Percentiles rank a stretch among this genome's conserved stretches.
Conservation (phyloP, 345 rosid species). For the Rhodamnia rubescens region DNA sequence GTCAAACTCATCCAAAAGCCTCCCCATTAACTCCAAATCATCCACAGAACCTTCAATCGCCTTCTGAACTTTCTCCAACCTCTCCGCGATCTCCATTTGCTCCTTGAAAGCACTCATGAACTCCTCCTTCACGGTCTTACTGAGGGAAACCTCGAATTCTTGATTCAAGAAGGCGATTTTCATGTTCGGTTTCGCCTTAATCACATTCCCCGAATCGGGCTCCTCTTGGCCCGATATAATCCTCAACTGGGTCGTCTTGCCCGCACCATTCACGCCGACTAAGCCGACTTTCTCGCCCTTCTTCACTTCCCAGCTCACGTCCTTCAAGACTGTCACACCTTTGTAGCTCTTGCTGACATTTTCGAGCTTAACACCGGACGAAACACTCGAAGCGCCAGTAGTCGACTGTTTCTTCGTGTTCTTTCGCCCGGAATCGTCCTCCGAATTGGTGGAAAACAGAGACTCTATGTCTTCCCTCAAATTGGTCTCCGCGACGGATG, state of each 20-base stretch:
- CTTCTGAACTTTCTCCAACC: slow-evolving; percentile 75
- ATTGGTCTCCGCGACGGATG: slow-evolving; percentile 23
- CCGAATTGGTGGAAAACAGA: slow-evolving; percentile 33
- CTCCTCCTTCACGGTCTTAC: slow-evolving; percentile 88
- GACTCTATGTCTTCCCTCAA: slow-evolving; percentile 56
- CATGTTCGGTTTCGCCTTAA: slow-evolving; percentile 65
- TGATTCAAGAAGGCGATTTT: slow-evolving; percentile 76
- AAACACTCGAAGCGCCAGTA: slow-evolving; percentile 57
- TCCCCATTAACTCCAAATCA: slow-evolving; percentile 92
- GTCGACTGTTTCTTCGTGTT: slow-evolving; percentile 24
- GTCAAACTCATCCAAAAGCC: slow-evolving; percentile 91
- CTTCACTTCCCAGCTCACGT: slow-evolving; percentile 88
- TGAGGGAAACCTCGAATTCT: slow-evolving; percentile 85
- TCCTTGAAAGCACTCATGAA: slow-evolving; percentile 76
- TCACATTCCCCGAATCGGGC: slow-evolving; percentile 81
- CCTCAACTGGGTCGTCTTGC: slow-evolving; percentile 90
- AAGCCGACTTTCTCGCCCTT: slow-evolving; percentile 86
- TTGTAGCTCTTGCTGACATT: slow-evolving; percentile 70
- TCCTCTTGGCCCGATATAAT: slow-evolving; percentile 80
- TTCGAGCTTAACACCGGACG: slow-evolving; percentile 85
- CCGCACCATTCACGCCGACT: slow-evolving; percentile 92
- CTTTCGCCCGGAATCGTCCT: slow-evolving; percentile 20
- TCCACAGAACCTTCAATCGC: slow-evolving; percentile 70
- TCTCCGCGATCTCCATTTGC: slow-evolving; percentile 68
- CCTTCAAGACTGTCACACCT: slow-evolving; percentile 71